These are phyloP conservation scores for Alternaria consortialis DNA, from an alignment of 2,329 filamentous ascomycete species.

Conservation along the genomic window DNA sequence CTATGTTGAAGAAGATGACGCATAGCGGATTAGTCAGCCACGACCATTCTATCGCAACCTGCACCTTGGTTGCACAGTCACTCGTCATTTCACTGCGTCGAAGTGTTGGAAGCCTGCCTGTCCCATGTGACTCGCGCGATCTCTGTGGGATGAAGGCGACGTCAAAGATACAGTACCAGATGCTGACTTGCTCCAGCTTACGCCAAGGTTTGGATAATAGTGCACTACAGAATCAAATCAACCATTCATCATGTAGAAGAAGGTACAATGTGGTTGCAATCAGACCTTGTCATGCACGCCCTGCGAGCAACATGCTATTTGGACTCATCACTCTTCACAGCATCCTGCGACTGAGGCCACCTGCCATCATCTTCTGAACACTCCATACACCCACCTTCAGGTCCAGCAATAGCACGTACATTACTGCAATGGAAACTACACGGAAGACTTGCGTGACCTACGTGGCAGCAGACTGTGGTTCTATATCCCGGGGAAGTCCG, in stretches of 20 bases:
- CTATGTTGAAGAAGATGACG: background rate
- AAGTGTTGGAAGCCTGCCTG: no score
- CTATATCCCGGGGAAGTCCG: conserved; percentile 26
- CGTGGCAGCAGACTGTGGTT: conserved; percentile 24
- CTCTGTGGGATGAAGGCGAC: background rate
- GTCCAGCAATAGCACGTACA: background rate
- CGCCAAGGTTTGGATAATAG: background rate
- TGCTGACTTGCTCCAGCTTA: background rate
- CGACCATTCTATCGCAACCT: background rate
- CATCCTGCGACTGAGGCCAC: background rate
- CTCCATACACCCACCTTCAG: background rate
- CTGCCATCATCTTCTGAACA: background rate
- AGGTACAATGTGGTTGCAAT: background rate
- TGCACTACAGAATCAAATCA: background rate
- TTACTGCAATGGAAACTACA: background rate
- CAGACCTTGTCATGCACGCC: background rate
- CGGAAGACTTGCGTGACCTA: conserved; percentile 16
- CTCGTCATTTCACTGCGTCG: background rate
- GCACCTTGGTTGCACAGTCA: background rate
- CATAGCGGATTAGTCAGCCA: background rate
- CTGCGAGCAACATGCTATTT: background rate
- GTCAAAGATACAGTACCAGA: background rate
- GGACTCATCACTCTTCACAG: no score
- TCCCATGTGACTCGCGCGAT: no score
- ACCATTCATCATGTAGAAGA: background rate